phyloP scores from a whole-genome alignment of 257 asterid species.

The Solanum pimpinellifolium region DNA sequence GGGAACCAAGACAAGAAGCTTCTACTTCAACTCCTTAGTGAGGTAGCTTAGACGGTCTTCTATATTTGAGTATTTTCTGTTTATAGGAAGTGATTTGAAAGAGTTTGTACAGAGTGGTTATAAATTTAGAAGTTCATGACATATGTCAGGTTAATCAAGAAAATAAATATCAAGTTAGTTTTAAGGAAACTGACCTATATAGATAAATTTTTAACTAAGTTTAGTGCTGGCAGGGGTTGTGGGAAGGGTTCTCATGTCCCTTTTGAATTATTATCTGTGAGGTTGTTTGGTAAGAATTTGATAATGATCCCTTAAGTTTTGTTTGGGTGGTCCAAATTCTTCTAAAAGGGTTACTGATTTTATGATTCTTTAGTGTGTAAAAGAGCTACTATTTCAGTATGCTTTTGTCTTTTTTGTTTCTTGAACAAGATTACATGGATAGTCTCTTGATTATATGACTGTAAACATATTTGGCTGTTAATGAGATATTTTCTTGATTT shows the following conservation, averaged over 20 bases:
- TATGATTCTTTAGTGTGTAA: not conserved
- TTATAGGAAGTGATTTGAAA: slow-evolving; percentile 25
- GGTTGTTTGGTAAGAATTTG: slow-evolving; percentile 21
- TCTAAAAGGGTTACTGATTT: slow-evolving; percentile 16
- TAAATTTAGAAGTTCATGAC: slow-evolving; percentile 16
- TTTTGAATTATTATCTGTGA: slow-evolving; percentile 12
- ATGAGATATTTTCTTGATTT: not conserved
- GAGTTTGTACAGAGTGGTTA: slow-evolving; percentile 60
- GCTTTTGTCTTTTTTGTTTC: not conserved
- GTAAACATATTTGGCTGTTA: not conserved
- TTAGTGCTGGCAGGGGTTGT: slow-evolving; percentile 15
- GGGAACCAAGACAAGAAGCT: slow-evolving; percentile 92
- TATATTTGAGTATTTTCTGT: slow-evolving; percentile 33
- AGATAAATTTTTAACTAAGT: slow-evolving; percentile 5
- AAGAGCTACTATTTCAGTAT: not conserved
- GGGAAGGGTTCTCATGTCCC: slow-evolving; percentile 4
- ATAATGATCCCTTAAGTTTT: slow-evolving; percentile 37
- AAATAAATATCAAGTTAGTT: slow-evolving; percentile 16
- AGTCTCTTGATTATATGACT: not conserved
- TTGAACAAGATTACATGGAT: not conserved
- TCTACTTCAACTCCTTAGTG: slow-evolving; percentile 53
- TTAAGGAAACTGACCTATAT: slow-evolving; percentile 40
- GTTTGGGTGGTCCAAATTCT: slow-evolving; percentile 38
- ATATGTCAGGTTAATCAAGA: not conserved
- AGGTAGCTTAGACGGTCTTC: slow-evolving; percentile 13